phyloP scores from a whole-genome alignment of 2,329 filamentous ascomycete species.

The Alternaria hordeiaustralica region DNA sequence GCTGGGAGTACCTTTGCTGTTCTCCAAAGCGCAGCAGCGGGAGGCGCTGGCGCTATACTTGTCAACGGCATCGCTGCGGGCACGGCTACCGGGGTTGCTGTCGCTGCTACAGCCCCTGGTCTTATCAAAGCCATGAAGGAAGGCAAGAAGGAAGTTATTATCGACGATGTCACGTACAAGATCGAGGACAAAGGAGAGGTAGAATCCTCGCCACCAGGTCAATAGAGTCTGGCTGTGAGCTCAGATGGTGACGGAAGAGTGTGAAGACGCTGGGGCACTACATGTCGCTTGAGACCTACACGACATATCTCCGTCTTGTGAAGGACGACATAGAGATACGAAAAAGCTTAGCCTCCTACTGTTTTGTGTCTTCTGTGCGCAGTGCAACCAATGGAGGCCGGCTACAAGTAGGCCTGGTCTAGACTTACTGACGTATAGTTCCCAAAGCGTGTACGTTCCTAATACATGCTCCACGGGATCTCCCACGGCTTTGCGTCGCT shows the following conservation, averaged over 20 bases:
- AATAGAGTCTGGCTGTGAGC: background rate
- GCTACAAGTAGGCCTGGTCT: background rate
- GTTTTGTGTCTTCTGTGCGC: background rate
- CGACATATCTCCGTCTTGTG: background rate
- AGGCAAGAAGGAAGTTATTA: background rate
- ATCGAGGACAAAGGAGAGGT: background rate
- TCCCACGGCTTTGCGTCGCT: conserved; percentile 1
- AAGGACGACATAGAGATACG: background rate
- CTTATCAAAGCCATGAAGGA: conserved; percentile 2
- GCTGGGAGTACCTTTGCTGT: conserved; percentile 22
- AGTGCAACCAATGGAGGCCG: background rate
- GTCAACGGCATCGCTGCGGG: conserved; percentile 20
- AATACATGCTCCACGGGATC: background rate
- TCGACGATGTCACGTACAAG: background rate
- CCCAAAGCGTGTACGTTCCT: background rate
- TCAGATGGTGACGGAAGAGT: background rate
- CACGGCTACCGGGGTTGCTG: conserved; percentile 1
- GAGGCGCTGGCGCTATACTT: conserved; percentile 14
- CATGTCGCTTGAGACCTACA: background rate
- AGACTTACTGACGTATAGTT: background rate
- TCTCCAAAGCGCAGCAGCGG: conserved; percentile 28
- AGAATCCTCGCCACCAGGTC: background rate
- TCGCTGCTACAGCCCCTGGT: conserved; percentile 7
- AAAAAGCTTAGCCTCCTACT: background rate
- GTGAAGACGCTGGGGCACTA: background rate